These are phyloP conservation scores for Phytophthora podocarpi DNA, from an alignment of 352 stramenopile species.

Conservation along the genomic window DNA sequence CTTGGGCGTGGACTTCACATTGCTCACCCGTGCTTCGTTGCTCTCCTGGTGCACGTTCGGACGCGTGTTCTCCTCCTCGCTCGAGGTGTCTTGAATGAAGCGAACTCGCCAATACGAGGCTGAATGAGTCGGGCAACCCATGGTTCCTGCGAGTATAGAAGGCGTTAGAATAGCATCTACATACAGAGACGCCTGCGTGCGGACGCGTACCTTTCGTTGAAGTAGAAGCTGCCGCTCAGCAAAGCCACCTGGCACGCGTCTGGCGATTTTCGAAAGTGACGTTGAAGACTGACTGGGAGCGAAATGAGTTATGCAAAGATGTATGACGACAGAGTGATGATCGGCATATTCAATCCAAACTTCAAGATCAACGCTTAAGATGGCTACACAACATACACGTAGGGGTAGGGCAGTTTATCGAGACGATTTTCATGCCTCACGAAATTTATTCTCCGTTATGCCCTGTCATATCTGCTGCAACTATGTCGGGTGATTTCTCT, in stretches of 20 bases:
- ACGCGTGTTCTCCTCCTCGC: conserved; percentile 4
- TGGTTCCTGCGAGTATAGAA: not conserved
- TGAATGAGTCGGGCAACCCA: conserved; percentile 1
- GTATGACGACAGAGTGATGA: conserved; percentile 2
- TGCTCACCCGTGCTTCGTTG: not conserved
- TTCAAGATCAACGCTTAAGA: conserved; percentile 4
- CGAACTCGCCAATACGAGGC: not conserved
- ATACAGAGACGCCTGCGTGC: too few relatives aligned
- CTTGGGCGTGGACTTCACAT: not conserved
- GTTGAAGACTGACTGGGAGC: not conserved
- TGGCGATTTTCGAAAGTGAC: conserved; percentile 1
- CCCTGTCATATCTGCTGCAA: conserved; percentile 3
- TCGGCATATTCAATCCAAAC: conserved; percentile 10
- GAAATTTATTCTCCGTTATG: not conserved
- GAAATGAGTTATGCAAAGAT: not conserved
- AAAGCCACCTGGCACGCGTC: not conserved
- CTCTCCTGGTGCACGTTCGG: not conserved
- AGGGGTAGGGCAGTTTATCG: conserved; percentile 1
- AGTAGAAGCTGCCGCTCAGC: too few relatives aligned
- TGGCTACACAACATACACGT: conserved; percentile 2
- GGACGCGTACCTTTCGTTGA: not conserved
- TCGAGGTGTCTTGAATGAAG: not conserved
- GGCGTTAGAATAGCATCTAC: not conserved
- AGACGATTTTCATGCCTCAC: conserved; percentile 8
- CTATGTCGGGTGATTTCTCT: conserved; percentile 5